A percentile compares a stretch with the other conserved stretches of the same genome.
These are phyloP conservation scores for Pyrenophora graminea DNA, from an alignment of 2,329 filamentous ascomycete genomes.

Conservation along the genomic window DNA sequence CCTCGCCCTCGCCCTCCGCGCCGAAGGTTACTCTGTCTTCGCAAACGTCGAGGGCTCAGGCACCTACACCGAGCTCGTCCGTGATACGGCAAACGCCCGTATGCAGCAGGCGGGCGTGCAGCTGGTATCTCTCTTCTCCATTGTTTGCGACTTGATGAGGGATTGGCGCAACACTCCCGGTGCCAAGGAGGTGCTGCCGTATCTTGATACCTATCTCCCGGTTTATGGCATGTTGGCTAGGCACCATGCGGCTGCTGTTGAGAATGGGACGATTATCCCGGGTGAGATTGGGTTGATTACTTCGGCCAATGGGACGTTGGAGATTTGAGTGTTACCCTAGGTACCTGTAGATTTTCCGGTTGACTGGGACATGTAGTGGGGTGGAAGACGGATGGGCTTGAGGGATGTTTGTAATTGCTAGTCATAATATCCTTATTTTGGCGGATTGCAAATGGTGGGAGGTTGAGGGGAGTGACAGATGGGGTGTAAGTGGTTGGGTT, in stretches of 20 bases:
- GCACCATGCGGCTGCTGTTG: slow-evolving; percentile 63
- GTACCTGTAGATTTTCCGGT: too few relatives aligned
- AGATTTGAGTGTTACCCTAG: slow-evolving; percentile 5
- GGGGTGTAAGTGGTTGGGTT: too few relatives aligned
- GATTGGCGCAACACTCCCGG: slow-evolving; percentile 66
- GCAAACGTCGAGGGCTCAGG: slow-evolving; percentile 74
- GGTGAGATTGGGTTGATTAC: slow-evolving; percentile 54
- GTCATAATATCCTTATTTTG: too few relatives aligned
- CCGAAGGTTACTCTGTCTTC: slow-evolving; percentile 73
- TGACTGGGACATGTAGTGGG: too few relatives aligned
- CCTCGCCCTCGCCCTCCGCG: slow-evolving; percentile 70
- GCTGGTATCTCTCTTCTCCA: slow-evolving; percentile 64
- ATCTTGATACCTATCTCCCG: slow-evolving; percentile 67
- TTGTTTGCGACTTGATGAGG: slow-evolving; percentile 70
- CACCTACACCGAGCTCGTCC: slow-evolving; percentile 64
- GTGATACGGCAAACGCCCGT: slow-evolving; percentile 67
- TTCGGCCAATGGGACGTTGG: slow-evolving; percentile 22
- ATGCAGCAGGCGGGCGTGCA: slow-evolving; percentile 71
- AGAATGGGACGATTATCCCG: slow-evolving; percentile 62
- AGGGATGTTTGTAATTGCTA: too few relatives aligned
- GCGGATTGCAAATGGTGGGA: too few relatives aligned
- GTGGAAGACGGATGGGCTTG: too few relatives aligned
- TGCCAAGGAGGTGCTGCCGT: slow-evolving; percentile 62
- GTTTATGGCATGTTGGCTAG: slow-evolving; percentile 68
- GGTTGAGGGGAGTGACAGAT: too few relatives aligned